phyloP scores from a whole-genome alignment of 768 basidiomycete genomes.

The Kwoniella bestiolae region DNA sequence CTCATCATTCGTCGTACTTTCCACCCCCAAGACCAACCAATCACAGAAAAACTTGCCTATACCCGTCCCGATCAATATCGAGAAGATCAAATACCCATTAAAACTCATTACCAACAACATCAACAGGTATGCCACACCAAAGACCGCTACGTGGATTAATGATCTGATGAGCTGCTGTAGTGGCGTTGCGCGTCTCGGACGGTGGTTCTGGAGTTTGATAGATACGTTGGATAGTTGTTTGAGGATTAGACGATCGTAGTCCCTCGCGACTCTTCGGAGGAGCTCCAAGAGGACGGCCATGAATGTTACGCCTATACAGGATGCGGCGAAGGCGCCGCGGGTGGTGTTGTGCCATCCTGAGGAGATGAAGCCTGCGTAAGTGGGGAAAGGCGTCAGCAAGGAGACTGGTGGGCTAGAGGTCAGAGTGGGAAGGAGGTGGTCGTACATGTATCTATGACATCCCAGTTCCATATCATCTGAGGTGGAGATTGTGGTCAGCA shows the following conservation, averaged over 20 bases:
- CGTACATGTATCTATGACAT: conserved; percentile 40
- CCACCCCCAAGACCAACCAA: conserved; percentile 28
- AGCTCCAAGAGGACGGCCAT: conserved; percentile 53
- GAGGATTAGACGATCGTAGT: conserved; percentile 47
- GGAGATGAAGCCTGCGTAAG: conserved; percentile 48
- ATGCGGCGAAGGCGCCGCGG: conserved; percentile 50
- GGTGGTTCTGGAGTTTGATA: conserved; percentile 9
- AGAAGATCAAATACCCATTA: conserved; percentile 54
- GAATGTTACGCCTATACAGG: conserved; percentile 52
- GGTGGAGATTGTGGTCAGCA: neutral
- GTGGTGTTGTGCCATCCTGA: conserved; percentile 50
- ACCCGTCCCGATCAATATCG: conserved; percentile 44
- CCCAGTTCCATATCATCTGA: conserved; percentile 55
- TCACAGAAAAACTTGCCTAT: conserved; percentile 44
- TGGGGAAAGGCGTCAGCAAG: conserved; percentile 1
- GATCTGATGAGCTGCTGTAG: conserved; percentile 45
- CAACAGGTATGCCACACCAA: conserved; percentile 35
- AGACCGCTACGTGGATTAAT: conserved; percentile 34
- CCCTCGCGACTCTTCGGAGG: conserved; percentile 44
- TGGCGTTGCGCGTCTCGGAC: conserved; percentile 25
- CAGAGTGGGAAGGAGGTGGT: neutral
- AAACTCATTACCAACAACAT: conserved; percentile 51
- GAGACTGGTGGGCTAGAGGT: neutral
- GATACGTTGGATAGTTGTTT: conserved; percentile 18
- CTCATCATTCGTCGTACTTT: conserved; percentile 10